Conservation (phyloP, 306 rosid genomes). For the Ormosia semicastrata region DNA sequence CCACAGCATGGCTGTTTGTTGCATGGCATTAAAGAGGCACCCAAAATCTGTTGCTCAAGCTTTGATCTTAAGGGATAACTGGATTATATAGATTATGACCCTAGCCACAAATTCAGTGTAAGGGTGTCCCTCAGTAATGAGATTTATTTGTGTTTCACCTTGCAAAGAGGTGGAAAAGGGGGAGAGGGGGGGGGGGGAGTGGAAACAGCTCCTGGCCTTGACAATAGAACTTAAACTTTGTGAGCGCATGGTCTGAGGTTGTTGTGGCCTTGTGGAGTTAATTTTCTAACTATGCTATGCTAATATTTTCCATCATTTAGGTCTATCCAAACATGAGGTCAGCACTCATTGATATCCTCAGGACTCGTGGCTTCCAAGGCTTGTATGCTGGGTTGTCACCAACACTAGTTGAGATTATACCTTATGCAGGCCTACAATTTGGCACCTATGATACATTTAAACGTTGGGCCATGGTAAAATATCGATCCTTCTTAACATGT, state of each 20-base stretch:
- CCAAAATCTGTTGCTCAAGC: background rate
- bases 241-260: background rate
- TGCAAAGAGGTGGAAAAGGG: background rate
- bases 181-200: no score
- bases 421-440: slow-evolving; percentile 97
- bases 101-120: background rate
- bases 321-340: slow-evolving; percentile 93
- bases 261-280: background rate
- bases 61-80: background rate
- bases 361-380: slow-evolving; percentile 75
- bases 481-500: slow-evolving; percentile 16
- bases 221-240: background rate
- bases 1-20: slow-evolving; percentile 6
- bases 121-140: background rate
- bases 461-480: slow-evolving; percentile 84
- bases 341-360: slow-evolving; percentile 67
- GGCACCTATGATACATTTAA: slow-evolving; percentile 92
- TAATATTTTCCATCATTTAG: slow-evolving; percentile 43
- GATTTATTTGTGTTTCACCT: background rate
- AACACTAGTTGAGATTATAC: slow-evolving; percentile 91
- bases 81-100: slow-evolving; percentile 12
- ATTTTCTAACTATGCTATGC: background rate
- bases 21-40: background rate
- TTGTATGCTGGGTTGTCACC: slow-evolving; percentile 94
- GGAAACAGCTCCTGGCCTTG: background rate